Percentiles rank a stretch among this genome's conserved stretches.
Evolutionary conservation across 176 grass and related monocot genomes (phyloP).

Genomic region (Musa troglodytarum): DNA sequence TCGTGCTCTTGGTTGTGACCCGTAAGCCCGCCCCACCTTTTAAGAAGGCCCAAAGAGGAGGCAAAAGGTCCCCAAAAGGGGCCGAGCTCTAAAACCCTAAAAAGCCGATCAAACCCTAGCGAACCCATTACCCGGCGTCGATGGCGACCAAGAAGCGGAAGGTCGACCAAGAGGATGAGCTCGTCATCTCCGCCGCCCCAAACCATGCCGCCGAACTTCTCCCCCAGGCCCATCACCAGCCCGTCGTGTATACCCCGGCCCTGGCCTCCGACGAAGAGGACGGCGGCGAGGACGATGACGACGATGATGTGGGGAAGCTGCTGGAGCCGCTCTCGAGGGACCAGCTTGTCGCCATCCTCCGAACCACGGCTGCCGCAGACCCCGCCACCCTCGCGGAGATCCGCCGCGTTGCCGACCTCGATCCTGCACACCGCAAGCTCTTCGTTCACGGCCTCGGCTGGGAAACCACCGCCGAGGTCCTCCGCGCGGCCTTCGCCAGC

Average conservation of each 20-base stretch:
- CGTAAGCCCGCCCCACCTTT: background rate
- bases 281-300: conserved; percentile 29
- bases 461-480: conserved; percentile 65
- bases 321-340: conserved; percentile 76
- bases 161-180: conserved; percentile 21
- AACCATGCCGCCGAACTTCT: background rate
- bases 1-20: too few relatives aligned
- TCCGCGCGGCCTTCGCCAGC: conserved; percentile 56
- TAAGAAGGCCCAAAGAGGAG: background rate
- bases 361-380: conserved; percentile 41
- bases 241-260: conserved; percentile 6
- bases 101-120: background rate
- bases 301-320: conserved; percentile 55
- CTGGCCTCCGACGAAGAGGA: background rate
- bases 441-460: conserved; percentile 98
- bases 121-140: background rate
- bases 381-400: conserved; percentile 58
- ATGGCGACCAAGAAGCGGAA: conserved; percentile 23
- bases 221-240: background rate
- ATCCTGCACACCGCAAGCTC: conserved; percentile 89
- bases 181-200: conserved; percentile 13
- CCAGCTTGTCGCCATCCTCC: conserved; percentile 80
- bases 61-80: background rate
- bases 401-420: conserved; percentile 52
- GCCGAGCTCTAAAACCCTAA: background rate